Evolutionary conservation across 805 yeast species (phyloP).

Genomic region (Candida montana): DNA sequence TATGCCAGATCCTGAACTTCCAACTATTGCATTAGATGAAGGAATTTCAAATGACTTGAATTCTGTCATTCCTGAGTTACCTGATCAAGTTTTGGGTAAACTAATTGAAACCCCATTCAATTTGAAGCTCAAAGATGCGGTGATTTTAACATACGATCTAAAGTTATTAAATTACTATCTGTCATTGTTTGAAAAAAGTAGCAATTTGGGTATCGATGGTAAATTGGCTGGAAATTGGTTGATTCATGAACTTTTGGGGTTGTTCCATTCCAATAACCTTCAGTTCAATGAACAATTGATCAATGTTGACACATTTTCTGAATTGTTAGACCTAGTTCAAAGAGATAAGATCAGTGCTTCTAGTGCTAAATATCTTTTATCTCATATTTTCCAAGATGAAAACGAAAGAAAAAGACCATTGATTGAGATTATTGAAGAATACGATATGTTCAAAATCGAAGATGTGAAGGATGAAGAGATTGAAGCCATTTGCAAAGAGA

Average conservation of each 20-base stretch:
- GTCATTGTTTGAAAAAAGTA: conserved; percentile 30
- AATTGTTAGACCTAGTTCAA: conserved; percentile 48
- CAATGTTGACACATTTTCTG: conserved; percentile 43
- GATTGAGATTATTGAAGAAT: conserved; percentile 44
- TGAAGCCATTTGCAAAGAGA: conserved; percentile 29
- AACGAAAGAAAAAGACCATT: conserved; percentile 34
- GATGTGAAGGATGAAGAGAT: conserved; percentile 28
- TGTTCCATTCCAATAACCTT: conserved; percentile 46
- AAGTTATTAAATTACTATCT: conserved; percentile 50
- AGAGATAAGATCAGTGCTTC: conserved; percentile 47
- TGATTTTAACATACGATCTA: conserved; percentile 51
- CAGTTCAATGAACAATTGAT: conserved; percentile 28
- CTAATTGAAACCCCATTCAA: conserved; percentile 46
- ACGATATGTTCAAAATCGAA: conserved; percentile 39
- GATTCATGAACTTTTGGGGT: conserved; percentile 74
- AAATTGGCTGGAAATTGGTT: conserved; percentile 69
- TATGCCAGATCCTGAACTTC: conserved; percentile 91
- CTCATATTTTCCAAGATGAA: conserved; percentile 51
- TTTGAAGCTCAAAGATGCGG: conserved; percentile 70
- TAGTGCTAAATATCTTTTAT: conserved; percentile 61
- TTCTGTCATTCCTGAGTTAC: conserved; percentile 46
- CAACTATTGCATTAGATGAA: conserved; percentile 44
- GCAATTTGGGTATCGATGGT: neutral
- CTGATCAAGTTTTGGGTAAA: conserved; percentile 49
- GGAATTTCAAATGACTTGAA: conserved; percentile 38